Base-by-base conservation (phyloP, 768 basidiomycete species). In the Serendipita vermifera region DNA sequence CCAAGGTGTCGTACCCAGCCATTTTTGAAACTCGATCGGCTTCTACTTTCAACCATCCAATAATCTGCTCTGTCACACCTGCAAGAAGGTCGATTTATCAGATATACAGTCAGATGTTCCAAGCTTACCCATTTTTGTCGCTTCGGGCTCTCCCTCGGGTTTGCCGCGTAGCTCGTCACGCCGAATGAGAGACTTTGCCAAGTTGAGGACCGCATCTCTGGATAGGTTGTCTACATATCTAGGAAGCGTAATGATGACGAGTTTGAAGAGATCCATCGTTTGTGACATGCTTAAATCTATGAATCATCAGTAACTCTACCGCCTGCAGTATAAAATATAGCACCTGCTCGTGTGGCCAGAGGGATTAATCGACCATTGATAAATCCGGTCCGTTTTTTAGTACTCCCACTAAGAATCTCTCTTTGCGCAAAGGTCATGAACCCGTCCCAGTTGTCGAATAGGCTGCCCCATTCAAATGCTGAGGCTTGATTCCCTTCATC, bases 11-110 rank as follows among this genome's bases (percentile, higher is more conserved):
- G 26, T 29, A 57, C n/a, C 3, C 27, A 53, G 36, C 33, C 4
- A n/a, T 72, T 62, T 78, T 82, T 2, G 77, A 69, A 17, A 83
- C 71, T 41, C 73, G 76, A 3, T 74, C 73, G 1, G 80, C 79
- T 64, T 94, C 87, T 40, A 74, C 73, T 4, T 77, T 73, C 5
- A 88, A 70, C 87, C 88, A 93, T 38, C 77, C 85, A 33, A 89
- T 67, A 14, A 91, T 76, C 62, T 83, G 77, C 62, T 87, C 63
- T 7, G 63, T 62, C n/a, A 31, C 40, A 13, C 29, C 33, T n/a
- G 33, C 40, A 3, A 39, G 22, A 11, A 14, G 26, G 1, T 55
- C 38, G 22, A 17, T 15, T 9, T n/a, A 14, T 14, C 32, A 17
- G 3, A n/a, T 41, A 17, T 13, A 24, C 48, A 51, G 35, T 38